Base-by-base conservation (phyloP, 345 rosid species). In the Angophora floribunda region DNA sequence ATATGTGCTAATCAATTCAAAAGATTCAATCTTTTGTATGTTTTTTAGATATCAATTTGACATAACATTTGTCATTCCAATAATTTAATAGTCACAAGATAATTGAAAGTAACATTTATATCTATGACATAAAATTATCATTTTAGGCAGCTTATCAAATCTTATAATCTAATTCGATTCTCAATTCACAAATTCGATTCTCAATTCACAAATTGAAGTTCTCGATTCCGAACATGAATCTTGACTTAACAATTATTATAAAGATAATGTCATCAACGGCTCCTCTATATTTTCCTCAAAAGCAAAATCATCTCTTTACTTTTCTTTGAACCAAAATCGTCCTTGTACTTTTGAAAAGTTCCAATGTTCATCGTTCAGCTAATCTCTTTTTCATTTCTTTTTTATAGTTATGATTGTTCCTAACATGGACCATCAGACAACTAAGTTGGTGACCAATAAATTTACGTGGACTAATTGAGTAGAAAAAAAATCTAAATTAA, bases 211-310 rank as follows among this genome's bases (percentile, higher is more conserved):
- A 7, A 15, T 15, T 14, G 21, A 67, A 30, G 79, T 15, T 67
- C 21, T 7, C 0, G 6, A 67, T 7, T 67, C 22, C 6, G 0
- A 65, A 67, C 21, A 67, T 4, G 3, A 3, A 30, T 67, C 78
- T 67, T 22, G 0, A 32, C 15, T 67, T 30, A 67, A 7, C 44
- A 32, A 7, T 67, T 32, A 16, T 7, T 7, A 67, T 67, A 16
- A 30, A 32, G 12, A 30, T 28, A 67, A 67, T 15, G 75, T 32
- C 22, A 67, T 41, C 22, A 67, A 67, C 19, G 12, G 79, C 36
- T 30, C 21, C 41, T 32, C 79, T 16, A 32, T 16, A 32, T 67
- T 67, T 30, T 8, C 44, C 30, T 16, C 16, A 12, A 67, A 67
- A 32, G 44, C 44, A 67, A 8, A 32, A 30, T 16, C 44, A 67